A percentile compares a stretch with the other conserved stretches of the same genome.
Evolutionary conservation across 2,329 filamentous ascomycete genomes (phyloP).

Genomic region (Paecilomyces fulvus): DNA sequence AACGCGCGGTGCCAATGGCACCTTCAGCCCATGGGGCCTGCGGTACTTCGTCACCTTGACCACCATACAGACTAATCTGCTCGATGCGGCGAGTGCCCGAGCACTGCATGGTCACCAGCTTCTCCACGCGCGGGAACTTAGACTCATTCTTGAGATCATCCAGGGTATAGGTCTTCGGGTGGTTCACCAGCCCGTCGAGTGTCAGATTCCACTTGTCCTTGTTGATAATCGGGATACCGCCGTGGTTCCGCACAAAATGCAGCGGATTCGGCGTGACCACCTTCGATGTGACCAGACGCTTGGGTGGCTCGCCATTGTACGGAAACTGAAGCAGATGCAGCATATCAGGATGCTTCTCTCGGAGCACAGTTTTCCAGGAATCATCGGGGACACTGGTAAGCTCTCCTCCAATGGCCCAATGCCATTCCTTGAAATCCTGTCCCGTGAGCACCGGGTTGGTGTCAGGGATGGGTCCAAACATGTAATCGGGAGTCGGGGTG

Average conservation of each 20-base stretch:
- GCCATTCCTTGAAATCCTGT: constrained; percentile 51
- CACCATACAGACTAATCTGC: constrained; percentile 57
- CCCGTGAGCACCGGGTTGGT: constrained; percentile 53
- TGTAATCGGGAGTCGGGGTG: constrained; percentile 45
- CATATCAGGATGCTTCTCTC: constrained; percentile 54
- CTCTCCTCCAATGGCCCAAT: constrained; percentile 44
- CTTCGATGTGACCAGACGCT: constrained; percentile 48
- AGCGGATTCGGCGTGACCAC: constrained; percentile 52
- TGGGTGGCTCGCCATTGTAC: constrained; percentile 56
- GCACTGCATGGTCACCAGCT: constrained; percentile 57
- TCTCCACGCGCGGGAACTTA: constrained; percentile 52
- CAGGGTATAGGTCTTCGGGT: constrained; percentile 49
- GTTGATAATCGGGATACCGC: constrained; percentile 60
- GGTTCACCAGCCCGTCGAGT: constrained; percentile 54
- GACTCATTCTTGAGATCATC: constrained; percentile 53
- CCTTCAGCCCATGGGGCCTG: constrained; percentile 52
- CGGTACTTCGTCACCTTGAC: constrained; percentile 56
- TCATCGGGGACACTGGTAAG: constrained; percentile 46
- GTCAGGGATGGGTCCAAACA: constrained; percentile 46
- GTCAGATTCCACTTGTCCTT: constrained; percentile 45
- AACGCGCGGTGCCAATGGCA: constrained; percentile 58
- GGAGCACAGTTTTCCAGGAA: constrained; percentile 47
- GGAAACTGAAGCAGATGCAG: constrained; percentile 55
- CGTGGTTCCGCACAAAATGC: constrained; percentile 66
- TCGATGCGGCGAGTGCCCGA: constrained; percentile 61